Percentiles rank a stretch among this genome's conserved stretches.
Evolutionary conservation across 1,139 yeast species (phyloP).

Genomic region (Yamadazyma spencermartinsiae): DNA sequence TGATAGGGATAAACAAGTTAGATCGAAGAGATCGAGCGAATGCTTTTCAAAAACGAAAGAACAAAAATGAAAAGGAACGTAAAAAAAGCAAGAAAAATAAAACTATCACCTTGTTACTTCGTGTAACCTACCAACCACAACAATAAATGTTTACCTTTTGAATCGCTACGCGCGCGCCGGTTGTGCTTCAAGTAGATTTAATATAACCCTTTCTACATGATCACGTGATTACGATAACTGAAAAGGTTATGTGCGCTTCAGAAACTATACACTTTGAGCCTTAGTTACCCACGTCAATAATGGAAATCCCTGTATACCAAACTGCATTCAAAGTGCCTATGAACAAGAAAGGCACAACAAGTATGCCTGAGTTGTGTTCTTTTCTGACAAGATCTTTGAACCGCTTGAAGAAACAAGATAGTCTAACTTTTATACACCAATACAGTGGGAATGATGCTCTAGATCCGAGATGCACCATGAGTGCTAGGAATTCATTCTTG

Average conservation of each 20-base stretch:
- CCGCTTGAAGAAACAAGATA: background rate
- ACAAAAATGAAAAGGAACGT: background rate
- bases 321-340: background rate
- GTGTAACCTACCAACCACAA: constrained; percentile 1
- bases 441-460: constrained; percentile 4
- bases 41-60: background rate
- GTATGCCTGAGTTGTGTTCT: background rate
- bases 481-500: constrained; percentile 7
- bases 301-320: background rate
- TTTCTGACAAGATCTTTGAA: constrained; percentile 6
- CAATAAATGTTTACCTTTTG: background rate
- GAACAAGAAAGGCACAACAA: background rate
- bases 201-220: background rate
- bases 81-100: background rate
- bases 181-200: too few species aligned
- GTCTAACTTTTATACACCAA: constrained; percentile 4
- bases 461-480: constrained; percentile 6
- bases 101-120: background rate
- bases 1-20: background rate
- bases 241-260: too few species aligned
- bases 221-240: too few species aligned
- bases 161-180: background rate
- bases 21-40: too few species aligned
- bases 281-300: too few species aligned
- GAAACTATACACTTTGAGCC: too few species aligned